Conservation (phyloP, 169 alveolate genomes). For the Cryptosporidium sp. region DNA sequence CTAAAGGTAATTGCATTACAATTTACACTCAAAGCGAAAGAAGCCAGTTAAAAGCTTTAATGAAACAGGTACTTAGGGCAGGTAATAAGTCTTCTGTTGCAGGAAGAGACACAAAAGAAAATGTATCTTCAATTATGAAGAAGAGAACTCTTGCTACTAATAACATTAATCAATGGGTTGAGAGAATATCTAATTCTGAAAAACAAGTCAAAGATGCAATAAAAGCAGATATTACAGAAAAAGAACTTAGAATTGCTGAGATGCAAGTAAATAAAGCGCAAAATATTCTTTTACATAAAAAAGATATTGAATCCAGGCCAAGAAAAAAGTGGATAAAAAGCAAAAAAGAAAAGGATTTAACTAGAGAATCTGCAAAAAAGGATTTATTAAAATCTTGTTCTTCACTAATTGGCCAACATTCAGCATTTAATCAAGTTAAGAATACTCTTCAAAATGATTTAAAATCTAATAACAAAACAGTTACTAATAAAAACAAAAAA, state of each 20-base stretch:
- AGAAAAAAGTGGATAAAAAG: slow-evolving; percentile 79
- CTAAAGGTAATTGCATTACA: slow-evolving; percentile 91
- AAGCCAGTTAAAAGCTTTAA: slow-evolving; percentile 81
- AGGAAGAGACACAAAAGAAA: slow-evolving; percentile 5
- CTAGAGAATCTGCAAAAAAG: slow-evolving; percentile 28
- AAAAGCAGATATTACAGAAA: slow-evolving; percentile 82
- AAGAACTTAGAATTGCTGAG: slow-evolving; percentile 82
- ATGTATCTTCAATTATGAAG: slow-evolving; percentile 49
- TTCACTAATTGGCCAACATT: slow-evolving; percentile 42
- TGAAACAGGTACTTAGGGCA: slow-evolving; percentile 80
- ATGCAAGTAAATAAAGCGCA: slow-evolving; percentile 82
- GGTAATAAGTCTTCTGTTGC: slow-evolving; percentile 18
- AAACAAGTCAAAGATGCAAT: slow-evolving; percentile 80
- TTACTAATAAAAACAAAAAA: neutral
- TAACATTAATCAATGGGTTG: slow-evolving; percentile 77
- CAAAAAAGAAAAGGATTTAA: slow-evolving; percentile 72
- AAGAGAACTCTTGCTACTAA: slow-evolving; percentile 72
- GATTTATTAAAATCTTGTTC: slow-evolving; percentile 49
- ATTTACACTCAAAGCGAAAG: slow-evolving; percentile 92
- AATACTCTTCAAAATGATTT: slow-evolving; percentile 12
- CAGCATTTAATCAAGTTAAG: slow-evolving; percentile 43
- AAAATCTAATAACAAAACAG: neutral
- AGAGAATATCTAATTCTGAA: slow-evolving; percentile 79
- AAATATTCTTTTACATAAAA: slow-evolving; percentile 82
- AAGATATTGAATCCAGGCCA: slow-evolving; percentile 82